Evolutionary conservation across 2,329 filamentous ascomycete genomes (phyloP), one percentile per base, ranked within the genome.

Genomic region (Moelleriella libera): DNA sequence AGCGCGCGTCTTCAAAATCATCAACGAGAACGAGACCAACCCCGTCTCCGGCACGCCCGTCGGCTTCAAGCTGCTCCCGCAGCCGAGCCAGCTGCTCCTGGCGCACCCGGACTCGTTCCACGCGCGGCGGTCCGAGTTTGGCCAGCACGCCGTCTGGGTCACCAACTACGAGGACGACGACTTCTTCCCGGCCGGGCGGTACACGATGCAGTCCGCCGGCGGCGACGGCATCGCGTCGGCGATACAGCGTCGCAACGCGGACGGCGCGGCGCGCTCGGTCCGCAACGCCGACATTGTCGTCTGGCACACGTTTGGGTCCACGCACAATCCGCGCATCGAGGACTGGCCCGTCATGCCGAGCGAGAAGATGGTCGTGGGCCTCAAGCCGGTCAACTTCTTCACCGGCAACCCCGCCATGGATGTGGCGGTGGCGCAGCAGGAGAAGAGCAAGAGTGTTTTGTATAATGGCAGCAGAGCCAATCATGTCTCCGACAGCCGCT

Each of bases 341-440:
- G 68, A 72, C 49, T 72, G 69, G 69, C 69, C 69, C 2, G 69
- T 72, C 6, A 73, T 72, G 69, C 80, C 80, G 0, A 71, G 67
- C 50, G 80, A 83, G 57, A 72, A 66, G 47, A 63, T 77, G 53
- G 64, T 63, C 48, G 70, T 77, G 0, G 61, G 62, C 0, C 57
- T 78, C 46, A 75, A 74, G 55, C 73, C 74, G 0, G 68, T 70
- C 2, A 76, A 77, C 50, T 75, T 78, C 54, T 76, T 37, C 32
- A 7, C 32, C 11, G 32, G 32, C 32, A 37, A 37, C 32, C 32
- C 32, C 11, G 32, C 7, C 32, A 37, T 37, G 11, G 32, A 37
- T 37, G 32, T 37, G 32, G 32, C 32, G 32, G 32, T 37, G 7
- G 32, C 32, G 32, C 7, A 37, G 32, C 32, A 37, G 32, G 32